Evolutionary conservation across 2,329 filamentous ascomycete species (phyloP).

Genomic region (Epichloe typhina): DNA sequence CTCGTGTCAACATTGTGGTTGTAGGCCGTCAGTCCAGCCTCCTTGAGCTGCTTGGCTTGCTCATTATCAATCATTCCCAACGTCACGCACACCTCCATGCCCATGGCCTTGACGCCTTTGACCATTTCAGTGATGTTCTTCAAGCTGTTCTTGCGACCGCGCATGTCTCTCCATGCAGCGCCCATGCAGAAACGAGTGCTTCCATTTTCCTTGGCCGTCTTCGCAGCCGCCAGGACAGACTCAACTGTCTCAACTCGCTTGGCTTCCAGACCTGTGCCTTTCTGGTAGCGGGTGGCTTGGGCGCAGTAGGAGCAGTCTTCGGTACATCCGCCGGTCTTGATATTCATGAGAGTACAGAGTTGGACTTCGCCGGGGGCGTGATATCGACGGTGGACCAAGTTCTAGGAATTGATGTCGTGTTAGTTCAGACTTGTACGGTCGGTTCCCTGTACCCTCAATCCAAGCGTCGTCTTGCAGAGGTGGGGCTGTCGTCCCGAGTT

Average conservation of each 20-base stretch:
- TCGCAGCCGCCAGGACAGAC: slow-evolving; percentile 65
- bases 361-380: slow-evolving; percentile 76
- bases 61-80: slow-evolving; percentile 78
- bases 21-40: slow-evolving; percentile 77
- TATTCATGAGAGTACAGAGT: slow-evolving; percentile 92
- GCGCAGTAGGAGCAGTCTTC: slow-evolving; percentile 92
- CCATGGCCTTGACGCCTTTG: slow-evolving; percentile 62
- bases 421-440: background rate
- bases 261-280: slow-evolving; percentile 66
- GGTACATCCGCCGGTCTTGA: slow-evolving; percentile 85
- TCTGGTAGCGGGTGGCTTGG: slow-evolving; percentile 67
- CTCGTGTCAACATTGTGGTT: slow-evolving; percentile 92
- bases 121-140: slow-evolving; percentile 83
- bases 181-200: slow-evolving; percentile 94
- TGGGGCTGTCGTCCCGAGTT: background rate
- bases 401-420: slow-evolving; percentile 31
- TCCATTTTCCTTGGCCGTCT: slow-evolving; percentile 66
- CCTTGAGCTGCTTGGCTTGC: slow-evolving; percentile 72
- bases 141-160: slow-evolving; percentile 70
- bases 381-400: slow-evolving; percentile 68
- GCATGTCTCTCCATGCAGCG: slow-evolving; percentile 88
- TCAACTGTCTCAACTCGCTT: slow-evolving; percentile 70
- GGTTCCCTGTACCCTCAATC: background rate
- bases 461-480: background rate
- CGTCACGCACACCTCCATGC: slow-evolving; percentile 89